A percentile compares a stretch with the other conserved stretches of the same genome.
Evolutionary conservation across 495 filamentous ascomycete genomes (phyloP).

Genomic region (Pseudoneurospora amorphoporcata): DNA sequence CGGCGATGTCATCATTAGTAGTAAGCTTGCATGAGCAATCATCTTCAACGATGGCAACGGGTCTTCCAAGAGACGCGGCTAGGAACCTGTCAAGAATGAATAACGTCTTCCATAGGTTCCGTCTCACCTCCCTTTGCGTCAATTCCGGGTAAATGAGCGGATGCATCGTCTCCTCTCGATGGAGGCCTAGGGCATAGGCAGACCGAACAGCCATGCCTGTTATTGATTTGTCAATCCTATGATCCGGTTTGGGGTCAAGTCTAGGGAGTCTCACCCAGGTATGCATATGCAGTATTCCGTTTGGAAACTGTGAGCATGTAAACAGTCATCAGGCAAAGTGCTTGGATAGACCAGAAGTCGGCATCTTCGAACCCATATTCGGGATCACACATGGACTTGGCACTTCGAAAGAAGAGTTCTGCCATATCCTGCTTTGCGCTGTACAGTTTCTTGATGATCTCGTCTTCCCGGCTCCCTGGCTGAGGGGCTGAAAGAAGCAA

Average conservation of each 20-base stretch:
- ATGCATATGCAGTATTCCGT: slow-evolving; percentile 50
- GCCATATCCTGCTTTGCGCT: slow-evolving; percentile 36
- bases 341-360: slow-evolving; percentile 53
- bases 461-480: slow-evolving; percentile 35
- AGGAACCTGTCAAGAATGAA: slow-evolving; percentile 54
- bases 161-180: slow-evolving; percentile 49
- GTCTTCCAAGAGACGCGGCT: slow-evolving; percentile 47
- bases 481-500: slow-evolving; percentile 45
- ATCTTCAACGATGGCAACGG: slow-evolving; percentile 50
- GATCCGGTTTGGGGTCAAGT: not conserved
- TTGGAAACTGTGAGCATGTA: slow-evolving; percentile 49
- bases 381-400: slow-evolving; percentile 44
- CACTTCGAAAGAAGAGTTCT: slow-evolving; percentile 50
- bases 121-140: slow-evolving; percentile 35
- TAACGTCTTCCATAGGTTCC: slow-evolving; percentile 49
- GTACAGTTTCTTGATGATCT: slow-evolving; percentile 41
- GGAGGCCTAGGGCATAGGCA: slow-evolving; percentile 49
- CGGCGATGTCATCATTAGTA: slow-evolving; percentile 29
- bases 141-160: slow-evolving; percentile 31
- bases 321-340: slow-evolving; percentile 48
- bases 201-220: slow-evolving; percentile 54
- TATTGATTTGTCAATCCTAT: not conserved
- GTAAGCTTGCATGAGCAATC: slow-evolving; percentile 40
- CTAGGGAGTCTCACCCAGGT: slow-evolving; percentile 34
- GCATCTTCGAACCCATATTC: slow-evolving; percentile 50